These are phyloP conservation scores for Volvox africanus DNA, from an alignment of 139 green algal genomes.

Conservation along the genomic window DNA sequence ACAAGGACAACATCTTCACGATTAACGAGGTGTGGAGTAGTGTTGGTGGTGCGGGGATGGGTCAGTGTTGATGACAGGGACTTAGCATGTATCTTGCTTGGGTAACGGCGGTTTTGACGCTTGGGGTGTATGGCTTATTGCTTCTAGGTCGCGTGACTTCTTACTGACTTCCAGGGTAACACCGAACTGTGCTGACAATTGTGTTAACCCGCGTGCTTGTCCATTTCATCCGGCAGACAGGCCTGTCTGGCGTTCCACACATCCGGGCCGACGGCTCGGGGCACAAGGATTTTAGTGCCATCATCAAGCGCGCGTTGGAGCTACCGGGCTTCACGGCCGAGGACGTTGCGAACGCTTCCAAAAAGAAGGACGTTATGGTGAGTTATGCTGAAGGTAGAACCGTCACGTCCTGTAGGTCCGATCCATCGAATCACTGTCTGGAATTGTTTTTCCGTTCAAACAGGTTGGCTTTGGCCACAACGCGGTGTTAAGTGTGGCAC, in stretches of 20 bases:
- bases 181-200: too few relatives aligned
- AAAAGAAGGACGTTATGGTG: constrained; percentile 39
- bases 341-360: neutral
- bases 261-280: constrained; percentile 37
- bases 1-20: constrained; percentile 78
- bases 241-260: constrained; percentile 61
- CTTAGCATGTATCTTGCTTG: too few relatives aligned
- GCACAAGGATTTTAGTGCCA: constrained; percentile 62
- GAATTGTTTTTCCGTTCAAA: neutral
- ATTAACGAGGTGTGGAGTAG: constrained; percentile 67
- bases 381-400: neutral
- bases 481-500: constrained; percentile 63
- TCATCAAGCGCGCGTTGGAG: constrained; percentile 67
- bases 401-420: neutral
- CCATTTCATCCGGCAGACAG: constrained; percentile 43
- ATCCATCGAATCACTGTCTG: neutral
- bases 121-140: too few relatives aligned
- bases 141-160: too few relatives aligned
- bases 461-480: constrained; percentile 70
- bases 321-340: constrained; percentile 59
- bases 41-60: too few relatives aligned
- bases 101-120: too few relatives aligned
- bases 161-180: too few relatives aligned
- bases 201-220: too few relatives aligned
- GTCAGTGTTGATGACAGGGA: too few relatives aligned